Base-by-base conservation (phyloP, 1,284 basidiomycete genomes). In the Ganoderma meredithae region DNA sequence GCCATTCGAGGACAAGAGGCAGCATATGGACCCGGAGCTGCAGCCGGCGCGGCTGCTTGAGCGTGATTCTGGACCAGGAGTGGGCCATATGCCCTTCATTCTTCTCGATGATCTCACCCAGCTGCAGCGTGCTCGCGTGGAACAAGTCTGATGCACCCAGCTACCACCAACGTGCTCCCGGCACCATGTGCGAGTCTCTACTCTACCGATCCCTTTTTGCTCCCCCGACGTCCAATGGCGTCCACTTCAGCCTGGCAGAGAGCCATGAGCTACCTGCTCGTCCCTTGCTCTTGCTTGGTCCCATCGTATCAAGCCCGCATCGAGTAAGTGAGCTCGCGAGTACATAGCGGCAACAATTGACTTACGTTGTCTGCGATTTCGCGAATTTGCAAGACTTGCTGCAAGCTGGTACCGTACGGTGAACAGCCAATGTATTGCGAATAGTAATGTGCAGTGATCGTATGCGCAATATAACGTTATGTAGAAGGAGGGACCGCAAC, bases 131-230 rank as follows among this genome's bases (percentile, higher is more conserved):
- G 63, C 60, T 67, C 63, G 56, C 65, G 33, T 62, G 47, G 58
- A 36, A 40, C n/a, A 22, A 25, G 12, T 3, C 36, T 27, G 47
- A 25, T 25, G 40, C 64, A 47, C 62, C 27, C 53, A 36, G 36
- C 36, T 36, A 43, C 44, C 25, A 68, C 62, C 68, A 69, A 69
- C 71, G 68, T 69, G 71, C 68, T 58, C 66, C 19, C 36, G 25
- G 2, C 5, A 9, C 70, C 70, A 67, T 71, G 63, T 65, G 66
- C 52, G 2, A 19, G 36, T 9, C 36, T 36, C 36, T 36, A 12
- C 27, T 31, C 27, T 31, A 31, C 27, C 27, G 3, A 3, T 31
- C 27, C 27, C 3, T 31, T 31, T 60, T n/a, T 19, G 9, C 22
- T 62, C 10, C 12, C 9, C 22, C 22, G 56, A 55, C 33, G 61